A percentile compares a stretch with the other conserved stretches of the same genome.
Evolutionary conservation across 345 rosid genomes (phyloP).

Genomic region (Eucalyptus curtisii): DNA sequence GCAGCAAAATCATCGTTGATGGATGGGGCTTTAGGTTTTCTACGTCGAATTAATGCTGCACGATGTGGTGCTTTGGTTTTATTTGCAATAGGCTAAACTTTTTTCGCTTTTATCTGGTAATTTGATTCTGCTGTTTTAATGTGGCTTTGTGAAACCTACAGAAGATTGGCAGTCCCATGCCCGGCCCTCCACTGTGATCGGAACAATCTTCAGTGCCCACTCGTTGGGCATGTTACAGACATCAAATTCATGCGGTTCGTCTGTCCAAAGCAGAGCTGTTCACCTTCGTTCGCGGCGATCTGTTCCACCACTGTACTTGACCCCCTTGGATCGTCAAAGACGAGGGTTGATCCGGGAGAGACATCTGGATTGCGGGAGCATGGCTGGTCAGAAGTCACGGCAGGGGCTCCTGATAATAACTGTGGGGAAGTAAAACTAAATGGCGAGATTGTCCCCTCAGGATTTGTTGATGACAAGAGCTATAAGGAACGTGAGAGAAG

Average conservation of each 20-base stretch:
- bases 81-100: background rate
- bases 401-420: background rate
- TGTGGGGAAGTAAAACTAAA: background rate
- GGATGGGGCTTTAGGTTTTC: background rate
- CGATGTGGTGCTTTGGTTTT: background rate
- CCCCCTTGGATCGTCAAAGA: background rate
- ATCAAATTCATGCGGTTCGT: background rate
- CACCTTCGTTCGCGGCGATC: background rate
- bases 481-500: conserved; percentile 32
- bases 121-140: background rate
- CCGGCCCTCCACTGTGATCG: background rate
- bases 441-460: background rate
- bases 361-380: background rate
- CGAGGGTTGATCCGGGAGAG: background rate
- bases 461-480: background rate
- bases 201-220: background rate
- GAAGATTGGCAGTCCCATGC: background rate
- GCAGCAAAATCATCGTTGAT: no score
- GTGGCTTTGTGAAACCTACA: background rate
- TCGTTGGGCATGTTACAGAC: background rate
- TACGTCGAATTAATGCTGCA: background rate
- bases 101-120: background rate
- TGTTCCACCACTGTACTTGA: background rate
- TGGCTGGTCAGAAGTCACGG: conserved; percentile 3
- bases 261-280: background rate